These are phyloP conservation scores for Botryosphaeria dothidea DNA, from an alignment of 2,329 filamentous ascomycete genomes.

Conservation along the genomic window DNA sequence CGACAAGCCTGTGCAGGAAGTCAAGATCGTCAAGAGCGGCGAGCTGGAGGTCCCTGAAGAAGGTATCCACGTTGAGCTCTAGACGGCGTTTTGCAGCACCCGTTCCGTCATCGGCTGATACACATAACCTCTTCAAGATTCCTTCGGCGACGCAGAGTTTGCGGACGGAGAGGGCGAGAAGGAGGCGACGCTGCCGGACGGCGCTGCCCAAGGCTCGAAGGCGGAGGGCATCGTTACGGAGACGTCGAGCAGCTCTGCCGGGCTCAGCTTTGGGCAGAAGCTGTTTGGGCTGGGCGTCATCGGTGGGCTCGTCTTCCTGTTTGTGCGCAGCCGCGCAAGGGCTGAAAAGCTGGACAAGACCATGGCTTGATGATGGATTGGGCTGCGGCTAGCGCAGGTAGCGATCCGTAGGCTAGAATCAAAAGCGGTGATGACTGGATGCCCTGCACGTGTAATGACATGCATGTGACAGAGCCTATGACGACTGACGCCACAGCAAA, in stretches of 20 bases:
- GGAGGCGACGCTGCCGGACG: constrained; percentile 27
- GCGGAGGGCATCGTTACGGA: background rate
- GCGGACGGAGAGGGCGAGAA: constrained; percentile 39
- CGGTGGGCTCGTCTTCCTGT: constrained; percentile 43
- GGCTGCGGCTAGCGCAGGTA: constrained; percentile 15
- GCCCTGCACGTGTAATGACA: background rate
- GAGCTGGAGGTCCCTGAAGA: constrained; percentile 80
- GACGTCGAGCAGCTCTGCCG: constrained; percentile 27
- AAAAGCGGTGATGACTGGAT: background rate
- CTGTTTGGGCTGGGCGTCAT: constrained; percentile 47
- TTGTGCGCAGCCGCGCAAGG: constrained; percentile 36
- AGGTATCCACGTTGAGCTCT: constrained; percentile 93
- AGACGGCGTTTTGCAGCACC: constrained; percentile 34
- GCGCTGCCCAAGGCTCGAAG: background rate
- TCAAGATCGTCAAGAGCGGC: constrained; percentile 83
- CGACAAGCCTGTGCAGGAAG: constrained; percentile 67
- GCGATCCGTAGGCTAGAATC: constrained; percentile 6
- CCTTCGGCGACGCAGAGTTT: constrained; percentile 40
- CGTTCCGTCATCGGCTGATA: constrained; percentile 44
- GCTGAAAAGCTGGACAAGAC: constrained; percentile 34
- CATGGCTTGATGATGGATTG: constrained; percentile 30
- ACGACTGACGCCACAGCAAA: constrained; percentile 4
- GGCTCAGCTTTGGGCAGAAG: constrained; percentile 47
- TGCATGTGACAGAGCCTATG: constrained; percentile 5
- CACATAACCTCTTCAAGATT: constrained; percentile 42